Conservation (phyloP, 2,329 filamentous ascomycete species). For the Penicillium vulpinum region DNA sequence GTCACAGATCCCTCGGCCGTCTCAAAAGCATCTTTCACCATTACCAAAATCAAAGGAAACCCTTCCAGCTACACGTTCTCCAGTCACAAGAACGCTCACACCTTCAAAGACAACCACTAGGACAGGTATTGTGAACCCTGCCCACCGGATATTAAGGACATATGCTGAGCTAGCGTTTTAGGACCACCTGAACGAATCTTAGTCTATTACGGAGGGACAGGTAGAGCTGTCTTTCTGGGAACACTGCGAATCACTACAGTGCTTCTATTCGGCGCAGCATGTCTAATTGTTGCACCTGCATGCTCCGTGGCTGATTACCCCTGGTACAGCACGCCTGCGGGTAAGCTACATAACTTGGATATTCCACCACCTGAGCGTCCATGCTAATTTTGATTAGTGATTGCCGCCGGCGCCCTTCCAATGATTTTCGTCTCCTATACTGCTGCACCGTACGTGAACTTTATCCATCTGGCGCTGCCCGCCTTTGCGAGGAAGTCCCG, state of each 20-base stretch:
- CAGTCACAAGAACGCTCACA: slow-evolving; percentile 9
- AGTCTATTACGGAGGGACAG: slow-evolving; percentile 73
- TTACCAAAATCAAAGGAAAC: slow-evolving; percentile 24
- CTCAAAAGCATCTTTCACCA: slow-evolving; percentile 23
- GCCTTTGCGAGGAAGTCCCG: slow-evolving; percentile 63
- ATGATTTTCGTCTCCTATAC: slow-evolving; percentile 64
- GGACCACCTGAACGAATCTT: slow-evolving; percentile 53
- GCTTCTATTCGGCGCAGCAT: slow-evolving; percentile 67
- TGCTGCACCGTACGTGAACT: slow-evolving; percentile 69
- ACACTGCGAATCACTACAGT: slow-evolving; percentile 71
- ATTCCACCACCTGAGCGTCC: background rate
- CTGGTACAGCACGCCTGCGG: slow-evolving; percentile 44
- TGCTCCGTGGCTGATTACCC: slow-evolving; percentile 51
- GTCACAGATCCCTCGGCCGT: slow-evolving; percentile 27
- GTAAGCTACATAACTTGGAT: slow-evolving; percentile 30
- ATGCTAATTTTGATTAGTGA: slow-evolving; percentile 45
- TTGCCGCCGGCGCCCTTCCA: slow-evolving; percentile 63
- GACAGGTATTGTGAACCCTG: slow-evolving; percentile 25
- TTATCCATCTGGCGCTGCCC: slow-evolving; percentile 70
- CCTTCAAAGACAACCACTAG: slow-evolving; percentile 28
- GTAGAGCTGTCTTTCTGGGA: slow-evolving; percentile 66
- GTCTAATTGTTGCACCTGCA: slow-evolving; percentile 62
- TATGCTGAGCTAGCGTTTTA: slow-evolving; percentile 21
- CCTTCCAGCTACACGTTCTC: slow-evolving; percentile 15
- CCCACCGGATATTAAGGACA: background rate